A percentile compares a stretch with the other conserved stretches of the same genome.
These are phyloP conservation scores for Knoxdaviesia proteae DNA, from an alignment of 2,329 filamentous ascomycete genomes.

Conservation along the genomic window DNA sequence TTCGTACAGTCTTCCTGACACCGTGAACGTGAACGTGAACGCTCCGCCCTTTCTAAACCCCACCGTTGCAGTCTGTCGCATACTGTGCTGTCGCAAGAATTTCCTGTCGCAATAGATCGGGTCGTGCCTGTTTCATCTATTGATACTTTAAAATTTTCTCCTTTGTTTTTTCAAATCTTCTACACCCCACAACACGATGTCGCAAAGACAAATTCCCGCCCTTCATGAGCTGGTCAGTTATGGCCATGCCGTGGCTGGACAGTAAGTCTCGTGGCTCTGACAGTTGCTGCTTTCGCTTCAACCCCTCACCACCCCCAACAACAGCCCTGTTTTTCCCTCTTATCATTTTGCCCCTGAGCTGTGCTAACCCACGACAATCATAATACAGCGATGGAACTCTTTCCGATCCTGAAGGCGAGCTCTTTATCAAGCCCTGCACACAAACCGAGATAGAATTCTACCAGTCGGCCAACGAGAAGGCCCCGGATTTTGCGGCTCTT, in stretches of 20 bases:
- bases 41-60: background rate
- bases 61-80: background rate
- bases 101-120: background rate
- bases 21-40: background rate
- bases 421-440: constrained; percentile 91
- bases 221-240: constrained; percentile 23
- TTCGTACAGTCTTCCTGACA: background rate
- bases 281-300: background rate
- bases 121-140: too few relatives aligned
- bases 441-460: constrained; percentile 77
- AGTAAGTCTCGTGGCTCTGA: constrained; percentile 34
- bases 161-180: background rate
- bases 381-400: constrained; percentile 63
- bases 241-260: constrained; percentile 61
- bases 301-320: background rate
- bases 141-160: background rate
- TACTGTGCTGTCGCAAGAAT: background rate
- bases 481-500: constrained; percentile 50
- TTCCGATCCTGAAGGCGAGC: constrained; percentile 58
- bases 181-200: background rate
- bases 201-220: constrained; percentile 4
- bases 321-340: background rate
- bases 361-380: background rate
- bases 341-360: background rate
- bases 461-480: constrained; percentile 42